These are phyloP conservation scores for Collybia mongolica DNA, from an alignment of 768 basidiomycete species.

Conservation along the genomic window DNA sequence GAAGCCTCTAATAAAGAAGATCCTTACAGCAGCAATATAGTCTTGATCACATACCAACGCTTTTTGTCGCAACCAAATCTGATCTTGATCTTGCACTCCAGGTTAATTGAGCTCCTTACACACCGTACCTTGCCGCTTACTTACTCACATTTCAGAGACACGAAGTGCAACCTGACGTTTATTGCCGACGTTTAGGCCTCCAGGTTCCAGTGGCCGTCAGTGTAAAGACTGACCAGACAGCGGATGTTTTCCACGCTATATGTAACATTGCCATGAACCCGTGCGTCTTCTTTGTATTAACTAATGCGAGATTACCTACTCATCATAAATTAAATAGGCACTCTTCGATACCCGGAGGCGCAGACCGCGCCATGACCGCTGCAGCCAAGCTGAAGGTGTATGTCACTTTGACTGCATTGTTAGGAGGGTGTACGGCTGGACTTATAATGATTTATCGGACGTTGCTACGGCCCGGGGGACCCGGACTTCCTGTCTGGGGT, in stretches of 20 bases:
- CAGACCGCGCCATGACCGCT: constrained; percentile 72
- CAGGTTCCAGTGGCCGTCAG: constrained; percentile 95
- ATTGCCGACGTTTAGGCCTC: constrained; percentile 85
- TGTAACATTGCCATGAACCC: constrained; percentile 84
- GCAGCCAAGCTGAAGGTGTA: constrained; percentile 70
- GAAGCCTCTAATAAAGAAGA: background rate
- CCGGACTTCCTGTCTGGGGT: constrained; percentile 50
- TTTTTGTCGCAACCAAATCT: constrained; percentile 99
- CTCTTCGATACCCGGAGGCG: constrained; percentile 78
- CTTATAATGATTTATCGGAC: constrained; percentile 70
- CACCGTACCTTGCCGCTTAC: background rate
- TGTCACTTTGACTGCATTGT: constrained; percentile 65
- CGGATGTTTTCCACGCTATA: constrained; percentile 86
- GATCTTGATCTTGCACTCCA: constrained; percentile 96
- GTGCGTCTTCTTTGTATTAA: constrained; percentile 43
- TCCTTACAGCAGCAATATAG: constrained; percentile 88
- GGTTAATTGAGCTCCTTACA: constrained; percentile 38
- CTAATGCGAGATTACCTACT: background rate
- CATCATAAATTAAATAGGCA: constrained; percentile 34
- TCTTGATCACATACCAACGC: constrained; percentile 89
- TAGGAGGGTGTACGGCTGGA: constrained; percentile 76
- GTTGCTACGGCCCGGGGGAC: constrained; percentile 59
- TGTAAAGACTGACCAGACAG: constrained; percentile 80
- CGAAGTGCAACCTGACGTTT: constrained; percentile 98
- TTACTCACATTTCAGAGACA: constrained; percentile 60